Evolutionary conservation across 2,329 filamentous ascomycete species (phyloP).

Genomic region (Colletotrichum magnum): DNA sequence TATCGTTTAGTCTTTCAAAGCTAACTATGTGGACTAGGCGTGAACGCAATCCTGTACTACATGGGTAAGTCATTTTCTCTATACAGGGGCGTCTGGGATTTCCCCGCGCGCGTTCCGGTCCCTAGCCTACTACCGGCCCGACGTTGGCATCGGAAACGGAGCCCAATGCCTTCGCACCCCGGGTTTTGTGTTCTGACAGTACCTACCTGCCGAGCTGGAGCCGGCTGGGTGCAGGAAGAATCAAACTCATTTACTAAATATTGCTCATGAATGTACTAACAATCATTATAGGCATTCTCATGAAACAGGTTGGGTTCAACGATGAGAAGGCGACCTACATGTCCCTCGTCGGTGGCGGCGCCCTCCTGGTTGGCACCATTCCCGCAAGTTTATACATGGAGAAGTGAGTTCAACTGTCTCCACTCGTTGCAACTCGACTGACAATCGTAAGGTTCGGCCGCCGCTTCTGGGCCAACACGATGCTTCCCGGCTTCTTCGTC

Average conservation of each 20-base stretch:
- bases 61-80: constrained; percentile 59
- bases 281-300: constrained; percentile 58
- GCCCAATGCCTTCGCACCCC: too few relatives aligned
- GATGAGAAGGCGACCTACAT: constrained; percentile 77
- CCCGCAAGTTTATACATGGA: constrained; percentile 81
- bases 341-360: constrained; percentile 79
- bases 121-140: too few relatives aligned
- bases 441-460: constrained; percentile 66
- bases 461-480: constrained; percentile 81
- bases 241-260: too few relatives aligned
- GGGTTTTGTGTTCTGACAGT: too few relatives aligned
- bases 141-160: too few relatives aligned
- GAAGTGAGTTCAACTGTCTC: constrained; percentile 46
- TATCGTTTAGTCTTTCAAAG: too few relatives aligned
- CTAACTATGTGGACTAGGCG: constrained; percentile 50
- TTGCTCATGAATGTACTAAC: not conserved
- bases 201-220: too few relatives aligned
- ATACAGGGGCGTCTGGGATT: not conserved
- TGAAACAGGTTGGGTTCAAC: constrained; percentile 78
- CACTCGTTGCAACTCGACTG: not conserved
- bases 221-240: too few relatives aligned
- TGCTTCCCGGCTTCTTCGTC: constrained; percentile 80
- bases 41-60: constrained; percentile 81
- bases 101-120: too few relatives aligned
- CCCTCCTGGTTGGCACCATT: constrained; percentile 77